A percentile compares a stretch with the other conserved stretches of the same genome.
Evolutionary conservation across 352 stramenopile genomes (phyloP).

Genomic region (Aphanomyces cochlioides): DNA sequence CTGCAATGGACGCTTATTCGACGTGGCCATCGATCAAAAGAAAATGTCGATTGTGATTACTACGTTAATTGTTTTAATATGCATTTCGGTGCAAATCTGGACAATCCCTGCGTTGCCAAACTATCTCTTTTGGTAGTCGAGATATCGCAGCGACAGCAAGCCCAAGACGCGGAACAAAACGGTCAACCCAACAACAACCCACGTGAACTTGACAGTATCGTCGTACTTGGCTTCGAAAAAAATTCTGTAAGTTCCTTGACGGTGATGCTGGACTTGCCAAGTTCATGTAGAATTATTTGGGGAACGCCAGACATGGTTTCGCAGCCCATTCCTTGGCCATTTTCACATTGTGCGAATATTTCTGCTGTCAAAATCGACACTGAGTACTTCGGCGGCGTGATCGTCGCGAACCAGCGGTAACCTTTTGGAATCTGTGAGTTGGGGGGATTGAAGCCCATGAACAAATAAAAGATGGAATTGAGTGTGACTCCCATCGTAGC

Average conservation of each 20-base stretch:
- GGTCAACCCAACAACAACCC: constrained; percentile 47
- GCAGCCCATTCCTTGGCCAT: constrained; percentile 43
- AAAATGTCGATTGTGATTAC: too few species aligned
- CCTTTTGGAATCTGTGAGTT: constrained; percentile 25
- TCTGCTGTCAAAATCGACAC: constrained; percentile 15
- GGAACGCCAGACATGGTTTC: constrained; percentile 50
- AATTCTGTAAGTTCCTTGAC: constrained; percentile 55
- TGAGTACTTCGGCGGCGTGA: constrained; percentile 23
- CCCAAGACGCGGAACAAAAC: constrained; percentile 52
- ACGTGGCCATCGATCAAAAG: too few species aligned
- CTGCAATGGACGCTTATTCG: too few species aligned
- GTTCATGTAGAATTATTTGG: constrained; percentile 31
- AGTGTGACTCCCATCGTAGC: constrained; percentile 41
- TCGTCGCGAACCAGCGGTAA: constrained; percentile 30
- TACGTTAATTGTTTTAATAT: too few species aligned
- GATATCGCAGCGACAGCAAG: constrained; percentile 47
- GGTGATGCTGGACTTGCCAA: constrained; percentile 25
- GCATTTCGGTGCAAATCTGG: too few species aligned
- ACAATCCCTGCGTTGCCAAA: not conserved
- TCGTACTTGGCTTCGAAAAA: constrained; percentile 55
- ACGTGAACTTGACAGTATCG: constrained; percentile 44
- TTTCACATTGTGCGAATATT: constrained; percentile 23
- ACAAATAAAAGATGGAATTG: constrained; percentile 45
- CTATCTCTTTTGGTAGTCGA: constrained; percentile 51
- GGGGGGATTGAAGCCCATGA: constrained; percentile 33